These are phyloP conservation scores for Tripterygium wilfordii DNA, from an alignment of 177 flowering plant genomes.

Conservation along the genomic window DNA sequence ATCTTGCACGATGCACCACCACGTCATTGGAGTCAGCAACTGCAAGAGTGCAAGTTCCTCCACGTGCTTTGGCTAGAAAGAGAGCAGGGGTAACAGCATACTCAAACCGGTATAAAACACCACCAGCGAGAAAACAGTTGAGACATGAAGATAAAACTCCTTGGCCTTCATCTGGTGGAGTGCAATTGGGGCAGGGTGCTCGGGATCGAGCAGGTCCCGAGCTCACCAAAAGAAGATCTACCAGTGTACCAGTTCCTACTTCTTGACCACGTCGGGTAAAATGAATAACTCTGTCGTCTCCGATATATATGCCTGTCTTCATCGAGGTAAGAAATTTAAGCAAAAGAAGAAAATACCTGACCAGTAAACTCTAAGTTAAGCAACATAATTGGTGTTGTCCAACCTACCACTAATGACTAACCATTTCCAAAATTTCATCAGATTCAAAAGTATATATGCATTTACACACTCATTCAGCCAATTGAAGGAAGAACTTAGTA, in stretches of 20 bases:
- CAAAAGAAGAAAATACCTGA: neutral
- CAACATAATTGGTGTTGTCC: too few relatives aligned
- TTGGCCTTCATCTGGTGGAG: constrained; percentile 29
- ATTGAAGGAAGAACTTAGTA: too few relatives aligned
- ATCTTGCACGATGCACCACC: constrained; percentile 58
- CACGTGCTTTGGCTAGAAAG: constrained; percentile 61
- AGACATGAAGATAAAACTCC: constrained; percentile 63
- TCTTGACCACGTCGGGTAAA: constrained; percentile 92
- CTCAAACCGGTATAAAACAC: constrained; percentile 56
- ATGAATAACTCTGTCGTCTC: constrained; percentile 76
- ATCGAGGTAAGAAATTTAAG: neutral
- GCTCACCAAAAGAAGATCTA: constrained; percentile 61
- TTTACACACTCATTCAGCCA: too few relatives aligned
- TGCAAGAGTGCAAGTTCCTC: constrained; percentile 77
- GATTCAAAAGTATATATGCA: too few relatives aligned
- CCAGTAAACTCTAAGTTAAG: too few relatives aligned
- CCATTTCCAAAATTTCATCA: too few relatives aligned
- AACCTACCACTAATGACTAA: too few relatives aligned
- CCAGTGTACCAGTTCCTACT: constrained; percentile 86
- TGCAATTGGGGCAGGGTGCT: constrained; percentile 53
- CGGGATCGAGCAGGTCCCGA: constrained; percentile 57
- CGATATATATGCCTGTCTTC: constrained; percentile 67
- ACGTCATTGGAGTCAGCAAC: constrained; percentile 39
- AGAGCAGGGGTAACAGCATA: constrained; percentile 51
- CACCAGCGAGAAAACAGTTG: constrained; percentile 68